Evolutionary conservation across 257 asterid species (phyloP), one percentile per base, ranked within the genome.

Genomic region (Knoxia roxburghii): DNA sequence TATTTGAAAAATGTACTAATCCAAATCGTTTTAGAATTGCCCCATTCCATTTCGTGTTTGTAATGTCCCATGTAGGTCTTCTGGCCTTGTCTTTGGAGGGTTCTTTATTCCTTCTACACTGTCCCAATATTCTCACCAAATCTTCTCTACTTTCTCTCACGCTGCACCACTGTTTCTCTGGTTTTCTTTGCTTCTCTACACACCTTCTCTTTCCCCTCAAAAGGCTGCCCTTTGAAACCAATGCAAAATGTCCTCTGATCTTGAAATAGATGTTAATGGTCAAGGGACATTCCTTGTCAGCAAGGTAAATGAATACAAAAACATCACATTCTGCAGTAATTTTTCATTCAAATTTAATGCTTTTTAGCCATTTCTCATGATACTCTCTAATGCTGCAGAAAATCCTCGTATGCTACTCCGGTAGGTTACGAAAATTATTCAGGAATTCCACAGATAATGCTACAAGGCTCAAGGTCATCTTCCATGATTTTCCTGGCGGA

Each of bases 401-500:
- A 18, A 54, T 88, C 67, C 75, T 88, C 26, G 78, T 75, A 66
- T 70, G 82, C 6, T 76, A 58, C 73, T 88, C 91, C 3, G 85
- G 85, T 15, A 84, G 73, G 70, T 33, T 88, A 7, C 68, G 76
- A 55, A 73, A 70, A 63, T 15, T 86, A 55, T 78, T 88, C 64
- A 30, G 69, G 45, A 76, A 76, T 51, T 78, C 72, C 53, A 53
- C 40, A 10, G 54, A 67, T 26, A 52, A 30, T 18, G 27, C 67
- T 27, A 39, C 29, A 37, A 82, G 84, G 24, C 55, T 78, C 57
- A 86, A 82, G 66, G 51, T 88, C 33, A 63, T 88, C 32, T 79
- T 88, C 79, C 72, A 83, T 61, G 88, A 78, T 21, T 87, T 87
- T 52, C 95, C 95, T 2, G 91, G 89, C 30, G 95, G 89, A 10